Evolutionary conservation across 2,329 filamentous ascomycete species (phyloP).

Genomic region (Curvularia verruculosa): DNA sequence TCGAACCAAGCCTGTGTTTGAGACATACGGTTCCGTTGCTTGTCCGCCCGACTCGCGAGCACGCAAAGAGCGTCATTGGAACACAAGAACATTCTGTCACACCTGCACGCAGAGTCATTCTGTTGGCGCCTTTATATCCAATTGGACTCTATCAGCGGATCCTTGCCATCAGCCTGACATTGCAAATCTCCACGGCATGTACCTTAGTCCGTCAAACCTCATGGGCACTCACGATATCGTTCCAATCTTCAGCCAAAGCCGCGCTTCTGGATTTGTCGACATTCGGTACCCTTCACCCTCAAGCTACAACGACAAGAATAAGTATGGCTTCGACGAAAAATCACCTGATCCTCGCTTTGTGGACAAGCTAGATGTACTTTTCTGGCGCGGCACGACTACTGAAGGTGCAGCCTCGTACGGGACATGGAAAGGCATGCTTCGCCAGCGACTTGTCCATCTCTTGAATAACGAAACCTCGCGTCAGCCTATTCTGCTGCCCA

Average conservation of each 20-base stretch:
- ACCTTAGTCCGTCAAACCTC: conserved; percentile 67
- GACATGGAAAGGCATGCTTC: conserved; percentile 70
- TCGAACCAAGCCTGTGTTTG: conserved; percentile 49
- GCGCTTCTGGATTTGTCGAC: conserved; percentile 74
- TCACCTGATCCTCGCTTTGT: conserved; percentile 62
- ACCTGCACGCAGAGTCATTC: conserved; percentile 69
- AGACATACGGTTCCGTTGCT: conserved; percentile 54
- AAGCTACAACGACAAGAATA: conserved; percentile 66
- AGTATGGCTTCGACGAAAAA: conserved; percentile 58
- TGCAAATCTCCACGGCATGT: conserved; percentile 73
- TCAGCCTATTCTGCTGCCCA: conserved; percentile 42
- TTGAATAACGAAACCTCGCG: conserved; percentile 41
- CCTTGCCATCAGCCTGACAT: conserved; percentile 81
- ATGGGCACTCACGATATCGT: conserved; percentile 68
- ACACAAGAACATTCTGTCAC: conserved; percentile 68
- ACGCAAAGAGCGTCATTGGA: conserved; percentile 66
- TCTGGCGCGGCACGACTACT: conserved; percentile 74
- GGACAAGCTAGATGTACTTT: conserved; percentile 68
- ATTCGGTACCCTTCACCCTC: conserved; percentile 73
- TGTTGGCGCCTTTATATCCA: conserved; percentile 67
- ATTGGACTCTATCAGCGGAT: conserved; percentile 70
- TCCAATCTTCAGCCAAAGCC: conserved; percentile 78
- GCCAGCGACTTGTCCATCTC: conserved; percentile 74
- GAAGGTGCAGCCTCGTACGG: conserved; percentile 60
- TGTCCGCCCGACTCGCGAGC: conserved; percentile 69